Conservation (phyloP, 2,329 filamentous ascomycete species). For the Cyphellophora attinorum region DNA sequence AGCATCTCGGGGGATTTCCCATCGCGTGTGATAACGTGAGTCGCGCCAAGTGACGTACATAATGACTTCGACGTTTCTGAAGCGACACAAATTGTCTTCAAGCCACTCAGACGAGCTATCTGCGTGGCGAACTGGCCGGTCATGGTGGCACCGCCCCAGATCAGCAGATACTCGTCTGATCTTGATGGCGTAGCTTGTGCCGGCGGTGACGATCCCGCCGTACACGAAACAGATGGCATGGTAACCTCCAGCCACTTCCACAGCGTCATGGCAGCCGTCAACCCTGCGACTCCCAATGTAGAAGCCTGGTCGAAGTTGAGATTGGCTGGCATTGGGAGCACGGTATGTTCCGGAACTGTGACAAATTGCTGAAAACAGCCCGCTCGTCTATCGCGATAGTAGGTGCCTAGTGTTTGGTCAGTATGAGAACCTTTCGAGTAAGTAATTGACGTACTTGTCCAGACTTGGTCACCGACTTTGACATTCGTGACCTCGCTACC, state of each 20-base stretch:
- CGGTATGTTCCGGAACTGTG: constrained; percentile 31
- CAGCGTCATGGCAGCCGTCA: constrained; percentile 34
- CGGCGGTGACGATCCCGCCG: constrained; percentile 5
- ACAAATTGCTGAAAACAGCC: constrained; percentile 35
- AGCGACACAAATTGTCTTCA: constrained; percentile 28
- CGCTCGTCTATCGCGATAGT: constrained; percentile 32
- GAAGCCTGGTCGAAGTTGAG: constrained; percentile 26
- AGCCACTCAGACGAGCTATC: constrained; percentile 24
- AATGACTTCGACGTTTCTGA: constrained; percentile 23
- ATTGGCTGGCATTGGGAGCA: constrained; percentile 27
- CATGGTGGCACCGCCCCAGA: constrained; percentile 34
- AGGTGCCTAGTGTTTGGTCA: constrained; percentile 19
- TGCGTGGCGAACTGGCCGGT: constrained; percentile 34
- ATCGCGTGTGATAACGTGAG: constrained; percentile 24
- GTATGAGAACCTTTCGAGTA: background rate
- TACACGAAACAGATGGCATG: constrained; percentile 11
- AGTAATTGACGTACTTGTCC: constrained; percentile 21
- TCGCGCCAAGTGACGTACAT: constrained; percentile 23
- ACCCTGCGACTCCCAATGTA: constrained; percentile 30
- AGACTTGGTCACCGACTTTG: constrained; percentile 22
- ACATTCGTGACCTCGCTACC: constrained; percentile 19
- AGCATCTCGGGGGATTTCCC: constrained; percentile 25
- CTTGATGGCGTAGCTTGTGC: constrained; percentile 6
- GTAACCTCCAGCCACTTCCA: constrained; percentile 31
- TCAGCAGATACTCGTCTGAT: constrained; percentile 22